phyloP scores from a whole-genome alignment of 2,329 filamentous ascomycete species.

The Aspergillus japonicus region DNA sequence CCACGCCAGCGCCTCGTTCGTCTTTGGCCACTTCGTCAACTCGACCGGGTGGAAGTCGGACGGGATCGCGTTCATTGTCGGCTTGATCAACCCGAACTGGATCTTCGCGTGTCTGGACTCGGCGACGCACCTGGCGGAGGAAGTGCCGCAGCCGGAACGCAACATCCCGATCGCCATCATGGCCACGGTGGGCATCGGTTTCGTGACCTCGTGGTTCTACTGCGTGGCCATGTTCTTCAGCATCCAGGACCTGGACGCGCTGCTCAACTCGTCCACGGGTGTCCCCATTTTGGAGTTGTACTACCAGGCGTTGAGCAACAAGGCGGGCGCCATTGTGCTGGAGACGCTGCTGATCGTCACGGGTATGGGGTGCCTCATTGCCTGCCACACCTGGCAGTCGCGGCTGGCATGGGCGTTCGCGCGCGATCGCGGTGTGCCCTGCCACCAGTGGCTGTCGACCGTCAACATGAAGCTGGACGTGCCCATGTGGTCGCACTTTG shows the following conservation, averaged over 20 bases:
- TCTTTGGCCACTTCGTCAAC: constrained; percentile 55
- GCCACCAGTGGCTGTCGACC: constrained; percentile 40
- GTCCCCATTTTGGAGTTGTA: constrained; percentile 53
- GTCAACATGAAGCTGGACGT: constrained; percentile 46
- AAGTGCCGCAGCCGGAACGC: constrained; percentile 49
- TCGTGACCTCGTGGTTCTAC: constrained; percentile 50
- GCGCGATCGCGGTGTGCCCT: constrained; percentile 50
- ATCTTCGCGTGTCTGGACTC: constrained; percentile 53
- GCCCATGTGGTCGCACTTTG: constrained; percentile 47
- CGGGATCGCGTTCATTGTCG: constrained; percentile 55
- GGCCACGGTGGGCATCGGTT: constrained; percentile 45
- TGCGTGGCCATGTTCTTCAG: constrained; percentile 52
- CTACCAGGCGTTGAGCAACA: constrained; percentile 44
- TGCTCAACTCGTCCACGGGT: constrained; percentile 43
- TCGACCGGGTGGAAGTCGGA: constrained; percentile 50
- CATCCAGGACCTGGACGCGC: constrained; percentile 44
- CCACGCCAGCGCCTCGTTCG: constrained; percentile 49
- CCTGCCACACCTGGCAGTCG: constrained; percentile 52
- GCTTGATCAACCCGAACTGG: constrained; percentile 55
- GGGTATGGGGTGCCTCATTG: constrained; percentile 48
- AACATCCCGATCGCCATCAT: constrained; percentile 54
- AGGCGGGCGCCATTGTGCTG: constrained; percentile 48
- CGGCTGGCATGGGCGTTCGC: constrained; percentile 54
- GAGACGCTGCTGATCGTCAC: constrained; percentile 49
- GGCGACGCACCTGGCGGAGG: constrained; percentile 53